Evolutionary conservation across 2,329 filamentous ascomycete species (phyloP), one percentile per base, ranked within the genome.

Genomic region (Rosellinia necatrix): DNA sequence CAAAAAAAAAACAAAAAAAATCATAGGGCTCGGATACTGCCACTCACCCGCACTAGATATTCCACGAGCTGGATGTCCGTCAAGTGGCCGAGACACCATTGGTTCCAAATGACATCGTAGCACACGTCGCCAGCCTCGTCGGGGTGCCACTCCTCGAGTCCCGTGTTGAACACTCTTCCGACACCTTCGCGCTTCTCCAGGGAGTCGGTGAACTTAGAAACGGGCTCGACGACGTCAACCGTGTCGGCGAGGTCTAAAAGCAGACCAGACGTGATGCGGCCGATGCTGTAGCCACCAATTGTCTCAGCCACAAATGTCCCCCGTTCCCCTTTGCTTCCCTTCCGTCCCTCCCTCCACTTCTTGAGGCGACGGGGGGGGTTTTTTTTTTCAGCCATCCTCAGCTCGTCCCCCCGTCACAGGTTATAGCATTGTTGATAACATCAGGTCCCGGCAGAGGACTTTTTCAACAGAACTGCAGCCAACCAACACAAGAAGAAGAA

Each of bases 41-140:
- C 21, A 53, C 58, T 52, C 15, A 55, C 50, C 29, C 83, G 78
- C 53, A 75, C 64, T 13, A 97, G 73, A 66, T 87, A 96, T 2
- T 75, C 75, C 1, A 89, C 77, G 3, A 97, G 70, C 70, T 96
- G 85, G 6, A 73, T 74, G 69, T 96, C 91, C 0, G 83, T 91
- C 51, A 96, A 76, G 71, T 97, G 88, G 21, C 90, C 89, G 6
- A 93, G 73, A 72, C 92, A 97, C 92, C 92, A 96, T 72, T 97
- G 92, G 49, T 84, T 88, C 90, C 91, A 96, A 58, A 97, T 85
- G 41, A 96, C 72, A 69, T 92, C 88, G 72, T 97, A 97, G 44
- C 74, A 70, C 7, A 72, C 66, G n/a, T 67, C 75, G 1, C 73
- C 65, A 0, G 66, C 74, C 7, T 73, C 66, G 8, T 68, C 76